phyloP scores from a whole-genome alignment of 352 stramenopile genomes.

The Globisporangium middletonii region DNA sequence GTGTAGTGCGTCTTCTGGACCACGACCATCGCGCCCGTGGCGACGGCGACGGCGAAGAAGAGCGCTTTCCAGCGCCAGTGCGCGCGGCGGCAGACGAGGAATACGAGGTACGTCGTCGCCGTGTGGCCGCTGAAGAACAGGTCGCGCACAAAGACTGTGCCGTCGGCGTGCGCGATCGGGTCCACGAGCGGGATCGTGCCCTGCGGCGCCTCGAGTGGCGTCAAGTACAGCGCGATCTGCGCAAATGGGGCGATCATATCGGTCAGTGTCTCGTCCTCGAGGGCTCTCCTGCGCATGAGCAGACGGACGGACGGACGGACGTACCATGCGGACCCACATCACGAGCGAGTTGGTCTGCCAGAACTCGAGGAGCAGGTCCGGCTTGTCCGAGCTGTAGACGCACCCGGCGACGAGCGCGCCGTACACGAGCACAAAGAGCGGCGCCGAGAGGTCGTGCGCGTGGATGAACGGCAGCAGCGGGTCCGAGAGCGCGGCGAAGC shows the following conservation, averaged over 20 bases:
- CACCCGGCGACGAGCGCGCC: constrained; percentile 16
- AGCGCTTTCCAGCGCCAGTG: constrained; percentile 20
- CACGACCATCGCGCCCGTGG: constrained; percentile 22
- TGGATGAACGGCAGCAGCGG: constrained; percentile 20
- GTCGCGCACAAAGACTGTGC: constrained; percentile 22
- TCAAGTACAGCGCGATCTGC: constrained; percentile 25
- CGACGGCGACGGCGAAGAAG: constrained; percentile 17
- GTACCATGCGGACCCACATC: constrained; percentile 31
- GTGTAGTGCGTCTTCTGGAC: constrained; percentile 32
- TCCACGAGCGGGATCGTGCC: constrained; percentile 24
- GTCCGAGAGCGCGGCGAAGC: constrained; percentile 21
- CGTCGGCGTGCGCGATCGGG: constrained; percentile 23
- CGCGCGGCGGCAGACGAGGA: constrained; percentile 20
- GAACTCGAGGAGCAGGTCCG: constrained; percentile 28
- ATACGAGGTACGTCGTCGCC: constrained; percentile 22
- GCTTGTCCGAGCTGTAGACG: constrained; percentile 25
- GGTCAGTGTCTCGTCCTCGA: neutral
- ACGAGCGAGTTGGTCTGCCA: constrained; percentile 25
- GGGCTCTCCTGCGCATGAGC: too few species aligned
- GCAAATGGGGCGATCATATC: neutral
- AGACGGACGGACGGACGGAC: neutral
- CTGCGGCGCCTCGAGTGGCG: constrained; percentile 20
- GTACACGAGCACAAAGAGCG: constrained; percentile 27
- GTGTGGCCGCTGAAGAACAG: constrained; percentile 39
- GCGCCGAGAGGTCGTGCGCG: constrained; percentile 21